Percentiles rank a stretch among this genome's conserved stretches.
These are phyloP conservation scores for Zangia roseola DNA, from an alignment of 768 basidiomycete genomes.

Conservation along the genomic window DNA sequence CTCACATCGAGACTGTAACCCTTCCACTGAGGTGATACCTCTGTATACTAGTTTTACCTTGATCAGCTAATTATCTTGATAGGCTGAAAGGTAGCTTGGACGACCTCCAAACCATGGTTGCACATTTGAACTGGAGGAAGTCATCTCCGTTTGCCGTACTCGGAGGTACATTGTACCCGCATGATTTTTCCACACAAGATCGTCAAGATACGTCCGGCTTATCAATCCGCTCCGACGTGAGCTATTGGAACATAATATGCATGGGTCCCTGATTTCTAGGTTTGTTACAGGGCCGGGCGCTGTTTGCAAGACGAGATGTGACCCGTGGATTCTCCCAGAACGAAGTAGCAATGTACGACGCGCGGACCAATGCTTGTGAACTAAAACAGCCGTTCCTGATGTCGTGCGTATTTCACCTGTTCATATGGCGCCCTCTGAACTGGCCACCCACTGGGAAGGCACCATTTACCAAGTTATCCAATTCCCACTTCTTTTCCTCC, in stretches of 20 bases:
- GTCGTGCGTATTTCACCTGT: conserved; percentile 34
- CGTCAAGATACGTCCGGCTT: conserved; percentile 39
- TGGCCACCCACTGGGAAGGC: conserved; percentile 31
- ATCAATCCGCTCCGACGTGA: conserved; percentile 34
- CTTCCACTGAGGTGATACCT: conserved; percentile 53
- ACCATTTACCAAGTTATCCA: conserved; percentile 53
- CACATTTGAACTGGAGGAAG: conserved; percentile 53
- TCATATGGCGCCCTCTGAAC: conserved; percentile 3
- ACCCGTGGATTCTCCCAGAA: conserved; percentile 55
- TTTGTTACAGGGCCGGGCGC: conserved; percentile 16
- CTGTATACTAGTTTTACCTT: not conserved
- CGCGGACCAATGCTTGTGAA: conserved; percentile 35
- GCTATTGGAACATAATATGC: not conserved
- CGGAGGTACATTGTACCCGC: conserved; percentile 51
- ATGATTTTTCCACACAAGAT: conserved; percentile 19
- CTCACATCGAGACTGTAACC: conserved; percentile 58
- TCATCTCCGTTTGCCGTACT: conserved; percentile 56
- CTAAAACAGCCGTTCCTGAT: conserved; percentile 32
- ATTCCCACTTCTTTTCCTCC: conserved; percentile 59
- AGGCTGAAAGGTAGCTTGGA: conserved; percentile 37
- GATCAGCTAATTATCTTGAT: not conserved
- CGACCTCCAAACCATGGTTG: conserved; percentile 44
- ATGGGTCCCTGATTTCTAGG: not conserved
- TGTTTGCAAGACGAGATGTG: conserved; percentile 50
- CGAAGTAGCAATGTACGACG: conserved; percentile 37